Evolutionary conservation across 345 rosid species (phyloP).

Genomic region (Pistacia vera): DNA sequence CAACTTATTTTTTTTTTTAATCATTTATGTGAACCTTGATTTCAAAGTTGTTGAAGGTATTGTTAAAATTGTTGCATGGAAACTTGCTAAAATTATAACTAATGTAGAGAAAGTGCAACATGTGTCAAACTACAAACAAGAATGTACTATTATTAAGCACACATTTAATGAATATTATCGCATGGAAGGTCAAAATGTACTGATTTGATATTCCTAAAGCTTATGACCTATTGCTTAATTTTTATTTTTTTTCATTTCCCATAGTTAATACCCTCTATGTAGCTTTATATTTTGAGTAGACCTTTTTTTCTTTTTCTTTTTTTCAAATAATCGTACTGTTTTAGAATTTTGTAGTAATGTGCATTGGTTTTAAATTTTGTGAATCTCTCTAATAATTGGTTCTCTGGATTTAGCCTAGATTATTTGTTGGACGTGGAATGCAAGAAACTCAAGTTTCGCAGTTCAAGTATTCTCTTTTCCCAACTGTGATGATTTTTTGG

Average conservation of each 20-base stretch:
- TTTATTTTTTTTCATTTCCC: background rate
- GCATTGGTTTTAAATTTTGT: slow-evolving; percentile 9
- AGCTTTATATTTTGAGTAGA: background rate
- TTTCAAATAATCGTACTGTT: background rate
- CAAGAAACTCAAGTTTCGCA: slow-evolving; percentile 91
- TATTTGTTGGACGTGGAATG: slow-evolving; percentile 90
- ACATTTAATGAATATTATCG: background rate
- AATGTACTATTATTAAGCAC: background rate
- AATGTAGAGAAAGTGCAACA: background rate
- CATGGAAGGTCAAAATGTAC: background rate
- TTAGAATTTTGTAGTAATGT: background rate
- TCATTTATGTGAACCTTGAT: background rate
- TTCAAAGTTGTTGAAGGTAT: background rate
- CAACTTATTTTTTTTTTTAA: background rate
- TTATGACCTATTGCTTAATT: background rate
- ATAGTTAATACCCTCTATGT: background rate
- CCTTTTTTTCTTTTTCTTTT: background rate
- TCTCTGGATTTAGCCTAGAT: slow-evolving; percentile 66
- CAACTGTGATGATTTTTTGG: slow-evolving; percentile 21
- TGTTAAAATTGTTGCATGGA: background rate
- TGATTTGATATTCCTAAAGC: background rate
- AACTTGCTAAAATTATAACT: background rate
- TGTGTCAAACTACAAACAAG: background rate
- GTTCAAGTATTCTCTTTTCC: slow-evolving; percentile 63
- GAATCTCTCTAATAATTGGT: background rate